Conservation (phyloP, 257 asterid species). For the Voacanga thouarsii region DNA sequence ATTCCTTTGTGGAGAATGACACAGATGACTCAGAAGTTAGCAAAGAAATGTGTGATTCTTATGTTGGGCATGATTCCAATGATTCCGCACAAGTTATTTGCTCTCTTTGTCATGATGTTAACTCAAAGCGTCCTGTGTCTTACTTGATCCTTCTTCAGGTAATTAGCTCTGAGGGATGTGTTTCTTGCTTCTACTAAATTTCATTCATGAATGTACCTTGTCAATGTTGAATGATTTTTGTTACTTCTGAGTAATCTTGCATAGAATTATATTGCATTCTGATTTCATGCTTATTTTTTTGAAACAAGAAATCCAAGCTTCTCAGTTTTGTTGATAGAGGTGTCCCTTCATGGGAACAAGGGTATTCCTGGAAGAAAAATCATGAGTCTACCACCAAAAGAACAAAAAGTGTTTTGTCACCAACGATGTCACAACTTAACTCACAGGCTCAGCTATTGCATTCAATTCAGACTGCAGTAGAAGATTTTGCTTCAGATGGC, state of each 20-base stretch:
- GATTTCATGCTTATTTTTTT: conserved; percentile 27
- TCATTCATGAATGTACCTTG: conserved; percentile 15
- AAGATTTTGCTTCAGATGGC: conserved; percentile 62
- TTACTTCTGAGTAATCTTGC: not conserved
- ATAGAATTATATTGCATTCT: not conserved
- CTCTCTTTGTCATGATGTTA: conserved; percentile 85
- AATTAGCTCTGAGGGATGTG: conserved; percentile 19
- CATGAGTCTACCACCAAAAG: conserved; percentile 30
- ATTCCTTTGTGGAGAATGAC: conserved; percentile 54
- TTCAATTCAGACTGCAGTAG: conserved; percentile 59
- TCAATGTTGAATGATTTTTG: not conserved
- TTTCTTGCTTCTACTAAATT: conserved; percentile 10
- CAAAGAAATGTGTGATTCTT: conserved; percentile 46
- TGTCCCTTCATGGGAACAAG: conserved; percentile 77
- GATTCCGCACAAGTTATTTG: conserved; percentile 66
- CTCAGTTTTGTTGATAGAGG: conserved; percentile 60
- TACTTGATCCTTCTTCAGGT: conserved; percentile 96
- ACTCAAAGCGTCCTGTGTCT: conserved; percentile 72
- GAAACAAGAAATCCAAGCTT: conserved; percentile 87
- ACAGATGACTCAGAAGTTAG: conserved; percentile 48
- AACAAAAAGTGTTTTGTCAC: conserved; percentile 30
- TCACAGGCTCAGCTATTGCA: conserved; percentile 49
- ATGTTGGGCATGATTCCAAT: conserved; percentile 33
- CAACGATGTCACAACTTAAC: conserved; percentile 27
- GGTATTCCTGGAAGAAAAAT: conserved; percentile 53